Percentiles rank a stretch among this genome's conserved stretches.
These are phyloP conservation scores for Podospora fimiseda DNA, from an alignment of 495 filamentous ascomycete species.

Conservation along the genomic window DNA sequence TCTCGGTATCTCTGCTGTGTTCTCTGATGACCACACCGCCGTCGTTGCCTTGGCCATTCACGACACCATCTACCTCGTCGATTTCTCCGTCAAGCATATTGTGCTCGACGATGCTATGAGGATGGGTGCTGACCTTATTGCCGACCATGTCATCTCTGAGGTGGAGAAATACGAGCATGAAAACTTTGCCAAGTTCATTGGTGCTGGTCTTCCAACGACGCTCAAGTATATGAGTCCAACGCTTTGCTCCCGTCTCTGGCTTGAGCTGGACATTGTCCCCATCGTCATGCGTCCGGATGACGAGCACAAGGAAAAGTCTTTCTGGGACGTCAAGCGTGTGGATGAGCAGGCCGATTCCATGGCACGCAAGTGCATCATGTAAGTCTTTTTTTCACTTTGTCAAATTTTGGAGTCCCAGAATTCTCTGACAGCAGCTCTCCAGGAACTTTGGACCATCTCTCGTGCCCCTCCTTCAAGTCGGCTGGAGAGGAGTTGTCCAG, in stretches of 20 bases:
- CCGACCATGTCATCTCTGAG: conserved; percentile 47
- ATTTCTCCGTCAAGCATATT: conserved; percentile 60
- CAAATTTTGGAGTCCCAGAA: not conserved
- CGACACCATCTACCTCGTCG: conserved; percentile 71
- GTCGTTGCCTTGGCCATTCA: conserved; percentile 64
- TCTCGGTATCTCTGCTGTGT: conserved; percentile 53
- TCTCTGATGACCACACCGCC: conserved; percentile 43
- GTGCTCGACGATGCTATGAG: conserved; percentile 29
- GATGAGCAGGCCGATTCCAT: conserved; percentile 86
- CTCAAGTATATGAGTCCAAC: conserved; percentile 48
- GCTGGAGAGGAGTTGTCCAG: conserved; percentile 66
- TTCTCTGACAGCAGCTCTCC: not conserved
- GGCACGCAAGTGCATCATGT: conserved; percentile 74
- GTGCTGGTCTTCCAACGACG: conserved; percentile 50
- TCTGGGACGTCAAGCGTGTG: conserved; percentile 52
- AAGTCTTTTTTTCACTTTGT: not conserved
- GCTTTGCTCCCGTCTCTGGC: conserved; percentile 70
- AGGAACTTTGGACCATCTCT: conserved; percentile 74
- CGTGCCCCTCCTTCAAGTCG: conserved; percentile 67
- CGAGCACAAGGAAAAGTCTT: conserved; percentile 37
- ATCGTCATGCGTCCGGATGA: conserved; percentile 48
- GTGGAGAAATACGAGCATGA: conserved; percentile 52
- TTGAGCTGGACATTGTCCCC: conserved; percentile 70
- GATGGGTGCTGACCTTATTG: conserved; percentile 40
- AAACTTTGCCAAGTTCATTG: conserved; percentile 63